Base-by-base conservation (phyloP, 805 yeast genomes). In the Nakazawaea molendinolei region DNA sequence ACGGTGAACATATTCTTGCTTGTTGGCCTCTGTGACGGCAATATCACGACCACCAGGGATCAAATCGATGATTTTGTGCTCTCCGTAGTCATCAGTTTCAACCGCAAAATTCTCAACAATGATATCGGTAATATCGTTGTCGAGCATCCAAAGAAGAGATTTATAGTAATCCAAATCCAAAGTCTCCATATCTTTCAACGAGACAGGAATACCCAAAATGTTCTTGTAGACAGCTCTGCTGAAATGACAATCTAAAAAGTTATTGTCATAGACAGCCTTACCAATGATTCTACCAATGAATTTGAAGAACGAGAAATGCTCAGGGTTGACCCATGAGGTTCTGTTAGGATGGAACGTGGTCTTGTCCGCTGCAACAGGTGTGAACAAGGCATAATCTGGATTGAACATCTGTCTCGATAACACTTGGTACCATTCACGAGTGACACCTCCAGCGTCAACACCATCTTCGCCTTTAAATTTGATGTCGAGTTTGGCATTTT, bases 351-450 rank as follows among this genome's bases (percentile, higher is more conserved):
- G 97, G 69, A 87, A 92, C 0, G 97, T 86, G 0, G 95, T 86
- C 44, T 80, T 80, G 50, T 90, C 97, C 6, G 95, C 75, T 0
- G 95, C 84, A 29, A 87, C 95, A 0, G 97, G 95, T 1, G 82
- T 67, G 54, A 90, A 92, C 43, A 92, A 62, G 0, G 95, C 97
- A 61, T 87, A 87, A 50, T 86, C 95, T 0, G 97, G 94, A 53
- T 90, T 87, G 61, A 92, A 86, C 86, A 92, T 89, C 55, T 90
- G 97, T 43, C 96, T 69, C 0, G 96, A 79, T 31, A 92, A 60
- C 5, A 89, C 95, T 54, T 89, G 97, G 51, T 81, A 89, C 98
- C 98, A 92, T 56, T 92, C 99, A 51, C 99, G 69, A 0, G 97
- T 85, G 12, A 92, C 79, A 27, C 99, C 99, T 47, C 99, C 99